These are phyloP conservation scores for Eucalyptus sideroxylon DNA, from an alignment of 345 rosid species.

Conservation along the genomic window DNA sequence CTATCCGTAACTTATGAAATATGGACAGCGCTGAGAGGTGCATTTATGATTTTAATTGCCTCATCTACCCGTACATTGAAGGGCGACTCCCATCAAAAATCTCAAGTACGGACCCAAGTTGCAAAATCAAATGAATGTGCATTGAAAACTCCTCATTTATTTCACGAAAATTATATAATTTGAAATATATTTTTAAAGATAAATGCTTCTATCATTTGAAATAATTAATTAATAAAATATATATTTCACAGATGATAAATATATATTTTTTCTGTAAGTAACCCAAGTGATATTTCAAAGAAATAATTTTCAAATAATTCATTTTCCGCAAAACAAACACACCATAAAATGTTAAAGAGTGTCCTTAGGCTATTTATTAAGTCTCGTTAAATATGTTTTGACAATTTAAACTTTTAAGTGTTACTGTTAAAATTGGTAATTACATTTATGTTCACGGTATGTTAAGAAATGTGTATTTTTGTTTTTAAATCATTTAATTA, in stretches of 20 bases:
- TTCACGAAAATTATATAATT: no score
- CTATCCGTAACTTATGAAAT: not conserved
- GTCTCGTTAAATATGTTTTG: not conserved
- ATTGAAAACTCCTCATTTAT: no score
- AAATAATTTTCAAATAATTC: no score
- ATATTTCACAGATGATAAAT: not conserved
- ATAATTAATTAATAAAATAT: no score
- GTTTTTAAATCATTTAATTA: not conserved
- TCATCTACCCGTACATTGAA: not conserved
- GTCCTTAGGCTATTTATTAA: not conserved
- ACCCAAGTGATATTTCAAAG: no score
- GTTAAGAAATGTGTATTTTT: not conserved
- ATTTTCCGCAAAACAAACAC: accelerated
- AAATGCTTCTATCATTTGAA: no score
- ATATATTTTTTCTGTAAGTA: not conserved
- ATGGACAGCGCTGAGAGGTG: not conserved
- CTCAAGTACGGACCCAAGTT: not conserved
- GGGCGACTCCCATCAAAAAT: not conserved
- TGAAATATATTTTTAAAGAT: no score
- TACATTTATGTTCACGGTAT: not conserved
- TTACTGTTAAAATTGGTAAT: no score
- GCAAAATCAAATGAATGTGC: not conserved
- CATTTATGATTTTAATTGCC: not conserved
- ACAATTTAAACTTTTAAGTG: no score
- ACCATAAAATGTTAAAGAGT: no score